These are phyloP conservation scores for Paraphaeosphaeria sporulosa DNA, from an alignment of 2,329 filamentous ascomycete species.

Conservation along the genomic window DNA sequence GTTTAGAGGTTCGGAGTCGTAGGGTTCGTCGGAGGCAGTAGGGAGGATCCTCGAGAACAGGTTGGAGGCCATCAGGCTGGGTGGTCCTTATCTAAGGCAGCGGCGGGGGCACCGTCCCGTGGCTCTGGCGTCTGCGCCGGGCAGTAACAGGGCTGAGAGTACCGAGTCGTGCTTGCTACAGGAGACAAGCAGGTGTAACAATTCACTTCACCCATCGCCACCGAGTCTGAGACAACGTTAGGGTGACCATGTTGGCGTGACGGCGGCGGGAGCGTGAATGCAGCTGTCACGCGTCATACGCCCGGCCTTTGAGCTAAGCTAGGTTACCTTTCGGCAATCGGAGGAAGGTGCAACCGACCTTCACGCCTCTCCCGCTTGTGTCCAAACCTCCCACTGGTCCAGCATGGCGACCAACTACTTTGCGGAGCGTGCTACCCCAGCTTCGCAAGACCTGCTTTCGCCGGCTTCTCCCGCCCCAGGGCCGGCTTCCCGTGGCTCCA, in stretches of 20 bases:
- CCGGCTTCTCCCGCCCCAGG: slow-evolving; percentile 35
- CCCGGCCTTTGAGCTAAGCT: slow-evolving; percentile 23
- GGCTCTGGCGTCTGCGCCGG: slow-evolving; percentile 19
- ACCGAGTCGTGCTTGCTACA: slow-evolving; percentile 21
- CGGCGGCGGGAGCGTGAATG: slow-evolving; percentile 22
- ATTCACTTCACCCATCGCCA: slow-evolving; percentile 27
- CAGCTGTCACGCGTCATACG: slow-evolving; percentile 28
- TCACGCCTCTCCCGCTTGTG: slow-evolving; percentile 3
- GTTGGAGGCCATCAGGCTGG: slow-evolving; percentile 60
- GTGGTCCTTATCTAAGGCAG: slow-evolving; percentile 29
- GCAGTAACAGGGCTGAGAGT: slow-evolving; percentile 20
- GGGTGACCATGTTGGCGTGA: slow-evolving; percentile 31
- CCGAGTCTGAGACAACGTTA: slow-evolving; percentile 27
- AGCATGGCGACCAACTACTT: slow-evolving; percentile 43
- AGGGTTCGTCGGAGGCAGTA: slow-evolving; percentile 56
- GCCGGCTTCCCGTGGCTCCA: slow-evolving; percentile 52
- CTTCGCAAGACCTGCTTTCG: slow-evolving; percentile 38
- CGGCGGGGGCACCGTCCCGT: slow-evolving; percentile 33
- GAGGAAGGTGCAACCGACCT: slow-evolving; percentile 17
- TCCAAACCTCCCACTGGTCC: slow-evolving; percentile 5
- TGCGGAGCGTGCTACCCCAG: slow-evolving; percentile 37
- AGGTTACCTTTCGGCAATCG: slow-evolving; percentile 12
- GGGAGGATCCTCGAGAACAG: slow-evolving; percentile 62
- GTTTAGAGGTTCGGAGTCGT: slow-evolving; percentile 50
- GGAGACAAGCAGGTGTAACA: slow-evolving; percentile 30